Evolutionary conservation across 495 filamentous ascomycete genomes (phyloP).

Genomic region (Tuber indicum): DNA sequence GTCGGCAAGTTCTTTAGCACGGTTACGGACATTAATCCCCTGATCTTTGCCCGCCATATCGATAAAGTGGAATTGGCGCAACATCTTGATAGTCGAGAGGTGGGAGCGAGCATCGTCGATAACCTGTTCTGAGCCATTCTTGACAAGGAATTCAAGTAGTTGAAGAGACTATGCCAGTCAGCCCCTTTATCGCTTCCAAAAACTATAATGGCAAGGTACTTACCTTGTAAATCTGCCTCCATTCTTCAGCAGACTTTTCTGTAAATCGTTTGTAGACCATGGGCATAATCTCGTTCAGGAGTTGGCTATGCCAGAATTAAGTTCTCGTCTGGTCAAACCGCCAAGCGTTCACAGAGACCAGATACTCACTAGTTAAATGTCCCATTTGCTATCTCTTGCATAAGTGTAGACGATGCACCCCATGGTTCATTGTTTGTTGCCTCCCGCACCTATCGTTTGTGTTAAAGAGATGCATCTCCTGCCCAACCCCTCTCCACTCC

Average conservation of each 20-base stretch:
- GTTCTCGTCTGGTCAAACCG: constrained; percentile 3
- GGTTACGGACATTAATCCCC: constrained; percentile 93
- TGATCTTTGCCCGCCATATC: constrained; percentile 96
- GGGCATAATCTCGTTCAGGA: constrained; percentile 98
- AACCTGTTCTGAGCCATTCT: constrained; percentile 95
- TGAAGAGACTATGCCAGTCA: constrained; percentile 60
- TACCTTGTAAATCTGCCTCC: constrained; percentile 98
- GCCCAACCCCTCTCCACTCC: constrained; percentile 17
- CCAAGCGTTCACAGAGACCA: not conserved
- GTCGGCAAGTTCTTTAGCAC: constrained; percentile 90
- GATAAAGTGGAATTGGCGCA: constrained; percentile 97
- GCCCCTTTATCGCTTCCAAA: not conserved
- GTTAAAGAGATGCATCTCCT: constrained; percentile 33
- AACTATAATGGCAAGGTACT: not conserved
- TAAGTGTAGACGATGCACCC: constrained; percentile 82
- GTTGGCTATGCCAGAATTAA: constrained; percentile 57
- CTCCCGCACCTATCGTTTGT: constrained; percentile 66
- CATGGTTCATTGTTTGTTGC: constrained; percentile 97
- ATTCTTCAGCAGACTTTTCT: constrained; percentile 96
- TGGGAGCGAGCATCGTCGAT: constrained; percentile 96
- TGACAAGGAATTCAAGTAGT: constrained; percentile 93
- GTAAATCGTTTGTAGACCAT: constrained; percentile 99
- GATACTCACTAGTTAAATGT: constrained; percentile 93
- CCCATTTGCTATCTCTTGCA: constrained; percentile 97
- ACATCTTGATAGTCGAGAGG: constrained; percentile 91